Base-by-base conservation (phyloP, 225 moss, liverwort and hornwort genomes). In the Physcomitrellopsis africana region DNA sequence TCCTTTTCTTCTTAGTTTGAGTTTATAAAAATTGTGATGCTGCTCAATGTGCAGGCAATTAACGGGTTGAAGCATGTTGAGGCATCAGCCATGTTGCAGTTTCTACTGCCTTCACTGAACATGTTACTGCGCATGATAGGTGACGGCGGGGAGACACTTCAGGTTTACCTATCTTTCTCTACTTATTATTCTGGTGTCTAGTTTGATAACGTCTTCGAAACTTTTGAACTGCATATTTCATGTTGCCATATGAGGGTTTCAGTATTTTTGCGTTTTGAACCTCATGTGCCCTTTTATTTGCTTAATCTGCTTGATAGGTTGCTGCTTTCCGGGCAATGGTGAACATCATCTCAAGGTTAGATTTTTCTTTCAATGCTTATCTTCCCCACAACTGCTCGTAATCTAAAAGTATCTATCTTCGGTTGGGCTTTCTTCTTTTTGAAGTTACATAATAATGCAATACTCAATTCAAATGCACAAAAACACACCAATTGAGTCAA, bases 121-220 rank as follows among this genome's bases (percentile, higher is more conserved):
- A 93, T 93, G 93, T 87, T 93, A 11, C 86, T 91, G 19, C 87
- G 85, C 72, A 93, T 93, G 91, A 91, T 93, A 74, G 91, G 89
- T 37, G 89, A 93, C 65, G 93, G 93, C 58, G 88, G 91, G 27
- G 93, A 93, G 79, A 93, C 91, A 23, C 72, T 91, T 24, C 93
- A 91, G 93, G 93, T 89, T 54, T 14, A 45, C 16, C 19, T 66
- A n/a, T 27, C 53, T 51, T 60, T 9, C 41, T 60, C 18, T 59
- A 10, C 5, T 7, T 51, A 10, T 7, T 68, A 7, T 22, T 69
- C 23, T 27, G 11, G 24, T 77, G 17, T 23, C 37, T 60, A 67
- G 24, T 22, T 67, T 59, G 29, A 19, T 67, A 26, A 58, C 13
- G 56, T 10, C 52, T 67, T 66, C 0, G 46, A n/a, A 9, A 18